Evolutionary conservation across 441 rosid species (phyloP), one percentile per base, ranked within the genome.

Genomic region (Omphalea diandra): DNA sequence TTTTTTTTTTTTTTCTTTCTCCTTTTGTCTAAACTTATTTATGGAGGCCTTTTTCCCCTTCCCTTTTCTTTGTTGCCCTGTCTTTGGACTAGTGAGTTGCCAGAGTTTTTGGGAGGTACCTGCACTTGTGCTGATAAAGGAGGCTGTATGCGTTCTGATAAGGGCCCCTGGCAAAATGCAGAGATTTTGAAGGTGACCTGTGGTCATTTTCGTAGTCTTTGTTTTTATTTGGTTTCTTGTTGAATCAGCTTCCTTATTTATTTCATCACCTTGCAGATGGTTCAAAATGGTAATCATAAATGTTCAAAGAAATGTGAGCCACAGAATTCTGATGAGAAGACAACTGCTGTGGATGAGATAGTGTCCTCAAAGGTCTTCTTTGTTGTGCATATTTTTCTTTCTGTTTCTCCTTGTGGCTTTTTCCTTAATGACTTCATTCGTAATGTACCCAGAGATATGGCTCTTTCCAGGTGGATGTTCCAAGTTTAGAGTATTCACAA

Each of bases 61-160:
- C n/a, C n/a, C n/a, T n/a, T n/a, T n/a, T n/a, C n/a, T n/a, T n/a
- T n/a, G n/a, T n/a, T 2, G 10, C 7, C 20, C 20, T 33, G 64
- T 50, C 67, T 69, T 44, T 65, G 54, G 50, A 29, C 46, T 76
- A 94, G 98, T 79, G 94, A 94, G 83, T 72, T 94, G 83, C 98
- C 98, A 11, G 94, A 89, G n/a, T 94, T 94, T 78, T 81, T 94
- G 65, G 98, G 99, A 72, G 99, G 99, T 11, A 68, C 90, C 79
- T 94, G 99, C 79, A 89, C 89, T 71, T 94, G 98, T 80, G 87
- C 86, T 75, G 93, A 85, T 71, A 78, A 82, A 44, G 96, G 99
- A 71, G 97, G 98, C 46, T 94, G 99, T 63, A 84, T 92, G 96
- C 86, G 83, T 41, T 92, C 98, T 55, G 97, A 94, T 80, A 94